Evolutionary conservation across 768 basidiomycete genomes (phyloP), one percentile per base, ranked within the genome.

Genomic region (Coprinopsis cinerea): DNA sequence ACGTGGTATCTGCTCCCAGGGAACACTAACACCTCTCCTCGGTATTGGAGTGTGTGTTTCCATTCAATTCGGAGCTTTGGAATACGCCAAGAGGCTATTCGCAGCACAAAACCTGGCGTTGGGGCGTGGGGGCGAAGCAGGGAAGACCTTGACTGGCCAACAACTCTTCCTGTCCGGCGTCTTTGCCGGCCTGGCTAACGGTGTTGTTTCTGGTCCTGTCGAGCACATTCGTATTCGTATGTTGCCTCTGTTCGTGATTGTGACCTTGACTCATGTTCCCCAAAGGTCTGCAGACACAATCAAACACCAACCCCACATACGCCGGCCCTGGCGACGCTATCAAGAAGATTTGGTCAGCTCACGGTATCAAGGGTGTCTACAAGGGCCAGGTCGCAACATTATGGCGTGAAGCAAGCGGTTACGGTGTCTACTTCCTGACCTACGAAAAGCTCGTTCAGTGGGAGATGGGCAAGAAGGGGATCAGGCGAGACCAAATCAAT

Each of bases 151-250:
- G 11, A 73, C 71, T 34, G 69, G 71, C 23, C 63, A 65, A 14
- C 92, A 98, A 64, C 72, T 95, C 11, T 78, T 89, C 55, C 59
- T 71, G 1, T 76, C 92, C 15, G 95, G 95, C 55, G 81, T 92
- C 3, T 69, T 82, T 30, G 95, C 94, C 20, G 95, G 95, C 23
- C 66, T 96, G 23, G 83, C 90, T 9, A 98, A 97, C 61, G 86
- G 91, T 24, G 74, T 95, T 51, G 92, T 96, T 30, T 94, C 93
- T 0, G 92, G 93, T 1, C 95, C 94, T 4, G 94, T 98, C 15
- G 94, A 98, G 65, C 94, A 97, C 62, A 93, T 97, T 63, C 89
- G 94, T 70, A 98, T 97, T 56, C 84, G 91, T 92, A 57, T 64
- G 87, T 59, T 48, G 45, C 47, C 47, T 10, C 4, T 30, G 22